Evolutionary conservation across 495 filamentous ascomycete genomes (phyloP).

Genomic region (Neurospora tetrasperma): DNA sequence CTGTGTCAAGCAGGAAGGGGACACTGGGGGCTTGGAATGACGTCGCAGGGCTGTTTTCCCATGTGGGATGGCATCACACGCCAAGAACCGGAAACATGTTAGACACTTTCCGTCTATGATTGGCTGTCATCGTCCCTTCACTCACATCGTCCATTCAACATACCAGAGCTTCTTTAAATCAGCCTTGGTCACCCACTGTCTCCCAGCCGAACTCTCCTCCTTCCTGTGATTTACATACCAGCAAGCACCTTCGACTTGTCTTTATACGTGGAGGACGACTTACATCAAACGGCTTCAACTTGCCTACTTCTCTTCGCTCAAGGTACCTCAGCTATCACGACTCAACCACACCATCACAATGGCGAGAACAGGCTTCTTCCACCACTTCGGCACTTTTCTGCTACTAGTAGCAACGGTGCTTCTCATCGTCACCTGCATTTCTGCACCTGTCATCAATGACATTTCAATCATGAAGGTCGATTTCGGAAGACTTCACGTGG

Average conservation of each 20-base stretch:
- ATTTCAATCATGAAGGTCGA: constrained; percentile 42
- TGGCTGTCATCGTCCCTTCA: not conserved
- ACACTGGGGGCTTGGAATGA: not conserved
- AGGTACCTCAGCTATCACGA: not conserved
- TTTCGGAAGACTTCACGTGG: constrained; percentile 20
- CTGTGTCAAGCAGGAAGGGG: not conserved
- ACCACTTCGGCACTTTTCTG: constrained; percentile 50
- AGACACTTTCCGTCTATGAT: not conserved
- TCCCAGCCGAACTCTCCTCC: not conserved
- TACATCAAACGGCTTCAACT: not conserved
- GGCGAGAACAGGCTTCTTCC: constrained; percentile 40
- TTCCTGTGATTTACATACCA: not conserved
- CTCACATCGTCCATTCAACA: not conserved
- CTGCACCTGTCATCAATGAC: constrained; percentile 43
- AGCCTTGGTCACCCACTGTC: not conserved
- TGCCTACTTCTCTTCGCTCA: not conserved
- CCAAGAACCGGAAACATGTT: not conserved
- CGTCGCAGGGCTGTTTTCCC: not conserved
- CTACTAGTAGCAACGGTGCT: constrained; percentile 44
- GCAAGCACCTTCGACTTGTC: not conserved
- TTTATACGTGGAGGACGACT: not conserved
- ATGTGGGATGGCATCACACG: not conserved
- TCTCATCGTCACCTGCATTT: constrained; percentile 48
- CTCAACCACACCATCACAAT: constrained; percentile 17
- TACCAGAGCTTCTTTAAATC: not conserved